Conservation (phyloP, 768 basidiomycete genomes). For the Calocybe gangraenosa region DNA sequence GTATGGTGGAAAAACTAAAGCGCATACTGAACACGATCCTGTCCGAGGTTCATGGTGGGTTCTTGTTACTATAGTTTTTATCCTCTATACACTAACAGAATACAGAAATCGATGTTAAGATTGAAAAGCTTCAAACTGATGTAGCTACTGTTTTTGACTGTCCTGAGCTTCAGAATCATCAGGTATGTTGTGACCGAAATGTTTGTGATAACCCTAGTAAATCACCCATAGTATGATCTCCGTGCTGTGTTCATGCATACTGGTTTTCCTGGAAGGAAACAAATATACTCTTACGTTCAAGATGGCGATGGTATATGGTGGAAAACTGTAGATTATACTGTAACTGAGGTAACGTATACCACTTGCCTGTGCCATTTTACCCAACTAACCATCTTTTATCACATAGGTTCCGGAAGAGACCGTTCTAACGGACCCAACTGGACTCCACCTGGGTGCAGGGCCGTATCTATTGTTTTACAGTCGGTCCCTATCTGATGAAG, state of each 20-base stretch:
- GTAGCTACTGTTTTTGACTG: constrained; percentile 50
- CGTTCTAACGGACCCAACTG: constrained; percentile 64
- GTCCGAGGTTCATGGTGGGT: constrained; percentile 48
- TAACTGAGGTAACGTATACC: constrained; percentile 52
- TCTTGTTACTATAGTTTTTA: neutral
- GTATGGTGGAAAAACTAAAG: constrained; percentile 47
- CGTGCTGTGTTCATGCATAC: constrained; percentile 76
- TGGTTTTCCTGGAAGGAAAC: constrained; percentile 71
- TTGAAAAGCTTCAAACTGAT: constrained; percentile 40
- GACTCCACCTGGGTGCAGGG: constrained; percentile 72
- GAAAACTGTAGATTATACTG: constrained; percentile 70
- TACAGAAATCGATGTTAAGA: constrained; percentile 49
- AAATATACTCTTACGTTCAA: constrained; percentile 75
- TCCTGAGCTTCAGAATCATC: constrained; percentile 59
- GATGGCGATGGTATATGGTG: constrained; percentile 66
- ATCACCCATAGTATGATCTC: constrained; percentile 63
- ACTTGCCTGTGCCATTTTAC: neutral
- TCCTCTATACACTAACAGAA: neutral
- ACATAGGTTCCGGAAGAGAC: constrained; percentile 64
- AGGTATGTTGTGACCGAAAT: constrained; percentile 32
- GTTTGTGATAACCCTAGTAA: neutral
- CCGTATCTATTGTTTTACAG: constrained; percentile 78
- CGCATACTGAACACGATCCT: constrained; percentile 48
- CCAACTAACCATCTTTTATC: neutral
- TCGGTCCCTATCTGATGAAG: constrained; percentile 32